phyloP scores from a whole-genome alignment of 768 basidiomycete species.

The Baorangia bicolor region DNA sequence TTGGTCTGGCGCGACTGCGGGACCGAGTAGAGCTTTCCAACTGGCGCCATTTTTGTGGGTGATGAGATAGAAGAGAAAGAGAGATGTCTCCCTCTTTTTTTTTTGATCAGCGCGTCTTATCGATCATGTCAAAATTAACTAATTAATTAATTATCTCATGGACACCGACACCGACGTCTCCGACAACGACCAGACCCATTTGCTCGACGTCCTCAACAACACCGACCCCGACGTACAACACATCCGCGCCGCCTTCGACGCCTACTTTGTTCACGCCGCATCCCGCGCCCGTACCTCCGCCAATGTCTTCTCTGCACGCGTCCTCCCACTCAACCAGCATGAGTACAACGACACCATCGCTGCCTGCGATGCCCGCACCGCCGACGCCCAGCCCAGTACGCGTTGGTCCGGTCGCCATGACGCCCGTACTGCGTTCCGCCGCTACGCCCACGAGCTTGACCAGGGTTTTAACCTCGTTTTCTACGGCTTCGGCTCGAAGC shows the following conservation, averaged over 20 bases:
- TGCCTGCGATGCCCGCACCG: conserved; percentile 19
- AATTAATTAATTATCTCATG: conserved; percentile 24
- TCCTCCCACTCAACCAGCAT: conserved; percentile 67
- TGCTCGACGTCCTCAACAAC: conserved; percentile 11
- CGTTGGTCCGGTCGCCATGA: conserved; percentile 21
- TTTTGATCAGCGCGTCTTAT: conserved; percentile 31
- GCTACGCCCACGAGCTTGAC: conserved; percentile 68
- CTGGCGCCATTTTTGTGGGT: conserved; percentile 47
- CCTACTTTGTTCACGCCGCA: conserved; percentile 71
- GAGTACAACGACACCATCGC: conserved; percentile 47
- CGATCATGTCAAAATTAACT: conserved; percentile 25
- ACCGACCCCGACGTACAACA: conserved; percentile 1
- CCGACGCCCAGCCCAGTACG: conserved; percentile 10
- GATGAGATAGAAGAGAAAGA: conserved; percentile 23
- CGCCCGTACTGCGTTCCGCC: conserved; percentile 43
- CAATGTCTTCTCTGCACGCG: conserved; percentile 74
- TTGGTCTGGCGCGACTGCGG: conserved; percentile 40
- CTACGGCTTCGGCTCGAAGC: conserved; percentile 90
- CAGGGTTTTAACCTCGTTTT: conserved; percentile 87
- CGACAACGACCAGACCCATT: conserved; percentile 25
- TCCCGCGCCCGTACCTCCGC: conserved; percentile 70
- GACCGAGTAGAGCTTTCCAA: conserved; percentile 63
- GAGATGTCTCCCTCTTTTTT: conserved; percentile 4
- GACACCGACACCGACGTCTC: conserved; percentile 30
- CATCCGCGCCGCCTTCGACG: conserved; percentile 69